Percentiles rank a stretch among this genome's conserved stretches.
Evolutionary conservation across 2,329 filamentous ascomycete genomes (phyloP).

Genomic region (Monosporascus sp.): DNA sequence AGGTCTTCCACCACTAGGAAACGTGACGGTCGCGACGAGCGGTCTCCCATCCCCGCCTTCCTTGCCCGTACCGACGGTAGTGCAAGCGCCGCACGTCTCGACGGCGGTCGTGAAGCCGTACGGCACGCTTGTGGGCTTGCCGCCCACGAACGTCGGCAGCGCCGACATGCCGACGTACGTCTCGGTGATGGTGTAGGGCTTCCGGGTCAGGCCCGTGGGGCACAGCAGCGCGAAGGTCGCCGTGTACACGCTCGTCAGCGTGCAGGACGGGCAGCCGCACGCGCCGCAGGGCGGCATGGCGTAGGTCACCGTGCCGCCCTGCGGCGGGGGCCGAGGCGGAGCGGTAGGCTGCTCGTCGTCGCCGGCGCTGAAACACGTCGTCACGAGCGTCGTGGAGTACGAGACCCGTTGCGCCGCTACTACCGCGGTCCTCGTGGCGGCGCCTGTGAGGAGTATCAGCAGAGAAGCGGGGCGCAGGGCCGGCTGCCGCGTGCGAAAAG

Average conservation of each 20-base stretch:
- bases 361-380: not conserved
- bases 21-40: constrained; percentile 11
- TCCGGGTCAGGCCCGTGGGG: constrained; percentile 4
- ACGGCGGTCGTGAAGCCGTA: constrained; percentile 15
- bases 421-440: not conserved
- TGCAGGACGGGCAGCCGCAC: constrained; percentile 14
- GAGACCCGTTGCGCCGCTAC: not conserved
- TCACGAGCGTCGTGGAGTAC: not conserved
- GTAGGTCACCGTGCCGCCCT: constrained; percentile 4
- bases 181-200: constrained; percentile 15
- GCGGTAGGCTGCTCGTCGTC: not conserved
- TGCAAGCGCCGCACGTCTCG: constrained; percentile 11
- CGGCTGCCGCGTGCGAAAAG: no score
- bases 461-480: no score
- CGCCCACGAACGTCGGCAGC: constrained; percentile 9
- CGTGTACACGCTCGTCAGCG: constrained; percentile 12
- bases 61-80: not conserved
- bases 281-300: constrained; percentile 12
- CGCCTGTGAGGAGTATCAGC: no score
- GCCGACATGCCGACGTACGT: constrained; percentile 16
- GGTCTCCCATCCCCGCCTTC: not conserved
- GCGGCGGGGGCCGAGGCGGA: not conserved
- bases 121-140: constrained; percentile 7
- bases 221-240: constrained; percentile 8
- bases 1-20: constrained; percentile 5